Base-by-base conservation (phyloP, 1,284 basidiomycete species). In the Cutaneotrichosporon spelunceum region DNA sequence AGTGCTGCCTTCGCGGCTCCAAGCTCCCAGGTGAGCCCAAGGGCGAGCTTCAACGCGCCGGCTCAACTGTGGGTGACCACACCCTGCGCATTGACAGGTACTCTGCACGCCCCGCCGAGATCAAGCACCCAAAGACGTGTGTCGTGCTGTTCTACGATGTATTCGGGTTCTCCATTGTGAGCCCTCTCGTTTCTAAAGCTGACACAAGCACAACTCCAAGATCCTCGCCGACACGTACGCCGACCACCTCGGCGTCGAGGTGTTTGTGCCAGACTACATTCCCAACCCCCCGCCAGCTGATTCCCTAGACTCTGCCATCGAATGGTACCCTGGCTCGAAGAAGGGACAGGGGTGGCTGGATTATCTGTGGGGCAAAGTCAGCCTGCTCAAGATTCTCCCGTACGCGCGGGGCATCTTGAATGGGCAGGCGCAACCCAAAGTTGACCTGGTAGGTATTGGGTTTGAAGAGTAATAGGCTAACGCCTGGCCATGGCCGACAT, bases 161-260 rank as follows among this genome's bases (percentile, higher is more conserved):
- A 2, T 88, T 87, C 65, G 85, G 85, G 1, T 78, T 87, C 11
- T 72, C 76, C 0, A 69, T 87, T 23, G 81, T 81, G 19, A 47
- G 56, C 29, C 6, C 7, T 14, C 1, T 13, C 24, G 8, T 2
- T 7, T 53, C 33, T 34, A 21, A n/a, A n/a, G 33, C 56, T 57
- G 34, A 57, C 48, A 5, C 7, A 14, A 75, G 73, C 65, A 65
- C 21, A 88, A 87, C 71, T 80, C 80, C 68, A 87, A 86, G 70
- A 79, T 89, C 59, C 78, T 88, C 8, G 86, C 87, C 0, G 87
- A 88, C 71, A 73, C 78, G 24, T 75, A 87, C 27, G 82, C 86
- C 6, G 79, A 83, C 56, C 67, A 78, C 3, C 74, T 87, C 29
- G 79, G 79, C 4, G 82, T 86, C 58, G 83, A 86, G 62, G 86